Conservation (phyloP, 2,329 filamentous ascomycete species). For the Aspergillus sp. region DNA sequence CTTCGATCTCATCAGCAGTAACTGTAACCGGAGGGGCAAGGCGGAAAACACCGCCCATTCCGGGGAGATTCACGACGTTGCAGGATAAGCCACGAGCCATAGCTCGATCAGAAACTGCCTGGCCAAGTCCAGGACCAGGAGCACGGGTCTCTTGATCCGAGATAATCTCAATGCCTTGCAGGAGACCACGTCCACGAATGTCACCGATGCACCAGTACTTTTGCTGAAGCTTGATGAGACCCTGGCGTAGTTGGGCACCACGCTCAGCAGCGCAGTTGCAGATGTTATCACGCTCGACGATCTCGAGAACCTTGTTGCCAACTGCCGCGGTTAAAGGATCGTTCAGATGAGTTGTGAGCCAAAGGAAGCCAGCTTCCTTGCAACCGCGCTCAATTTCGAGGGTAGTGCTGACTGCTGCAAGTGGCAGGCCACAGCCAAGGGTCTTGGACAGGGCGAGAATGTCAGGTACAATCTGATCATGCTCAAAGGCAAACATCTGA, state of each 20-base stretch:
- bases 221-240: slow-evolving; percentile 39
- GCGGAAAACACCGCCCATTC: slow-evolving; percentile 51
- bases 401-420: slow-evolving; percentile 51
- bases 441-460: slow-evolving; percentile 56
- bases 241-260: slow-evolving; percentile 42
- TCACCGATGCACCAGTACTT: slow-evolving; percentile 56
- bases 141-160: slow-evolving; percentile 41
- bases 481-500: slow-evolving; percentile 51
- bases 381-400: slow-evolving; percentile 45
- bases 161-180: slow-evolving; percentile 54
- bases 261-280: slow-evolving; percentile 38
- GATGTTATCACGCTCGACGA: slow-evolving; percentile 50
- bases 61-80: slow-evolving; percentile 48
- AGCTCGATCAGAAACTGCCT: slow-evolving; percentile 41
- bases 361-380: slow-evolving; percentile 45
- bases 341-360: slow-evolving; percentile 56
- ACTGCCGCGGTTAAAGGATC: slow-evolving; percentile 54
- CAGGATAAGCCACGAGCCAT: slow-evolving; percentile 49
- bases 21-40: slow-evolving; percentile 56
- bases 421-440: slow-evolving; percentile 52
- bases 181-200: slow-evolving; percentile 51
- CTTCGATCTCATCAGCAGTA: slow-evolving; percentile 41
- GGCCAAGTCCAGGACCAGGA: slow-evolving; percentile 42
- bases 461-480: slow-evolving; percentile 46
- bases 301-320: slow-evolving; percentile 54